Conservation (phyloP, 2,329 filamentous ascomycete genomes). For the Orbilia quercus region DNA sequence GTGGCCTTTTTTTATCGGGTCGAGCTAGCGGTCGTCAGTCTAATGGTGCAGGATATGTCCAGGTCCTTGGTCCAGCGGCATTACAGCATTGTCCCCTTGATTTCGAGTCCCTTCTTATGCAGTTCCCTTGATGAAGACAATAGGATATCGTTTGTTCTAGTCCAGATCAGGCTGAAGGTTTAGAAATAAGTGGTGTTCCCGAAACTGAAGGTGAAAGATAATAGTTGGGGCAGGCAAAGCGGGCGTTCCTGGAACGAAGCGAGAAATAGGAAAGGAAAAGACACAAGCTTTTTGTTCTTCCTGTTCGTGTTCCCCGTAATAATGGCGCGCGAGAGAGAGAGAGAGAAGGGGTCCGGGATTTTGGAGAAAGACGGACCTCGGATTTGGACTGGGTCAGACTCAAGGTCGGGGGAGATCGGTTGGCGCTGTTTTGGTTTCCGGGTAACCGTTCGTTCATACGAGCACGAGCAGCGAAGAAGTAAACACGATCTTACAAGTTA, state of each 20-base stretch:
- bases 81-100: conserved; percentile 37
- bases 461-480: conserved; percentile 33
- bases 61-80: conserved; percentile 14
- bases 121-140: conserved; percentile 15
- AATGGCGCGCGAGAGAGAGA: no score
- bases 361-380: conserved; percentile 18
- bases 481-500: conserved; percentile 26
- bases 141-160: conserved; percentile 7
- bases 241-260: conserved; percentile 14
- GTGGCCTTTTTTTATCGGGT: conserved; percentile 19
- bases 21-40: conserved; percentile 16
- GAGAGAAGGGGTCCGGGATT: conserved; percentile 3
- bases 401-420: conserved; percentile 41
- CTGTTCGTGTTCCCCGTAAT: conserved; percentile 5
- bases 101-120: conserved; percentile 9
- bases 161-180: conserved; percentile 15
- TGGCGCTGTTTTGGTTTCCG: conserved; percentile 38
- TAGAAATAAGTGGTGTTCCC: conserved; percentile 21
- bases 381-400: conserved; percentile 24
- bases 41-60: conserved; percentile 34
- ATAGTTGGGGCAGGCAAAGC: conserved; percentile 25
- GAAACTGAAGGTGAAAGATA: conserved; percentile 48
- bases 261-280: conserved; percentile 22
- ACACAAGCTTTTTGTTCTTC: conserved; percentile 15
- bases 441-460: conserved; percentile 40